Percentiles rank a stretch among this genome's conserved stretches.
These are phyloP conservation scores for Volvox africanus DNA, from an alignment of 139 green algal genomes.

Conservation along the genomic window DNA sequence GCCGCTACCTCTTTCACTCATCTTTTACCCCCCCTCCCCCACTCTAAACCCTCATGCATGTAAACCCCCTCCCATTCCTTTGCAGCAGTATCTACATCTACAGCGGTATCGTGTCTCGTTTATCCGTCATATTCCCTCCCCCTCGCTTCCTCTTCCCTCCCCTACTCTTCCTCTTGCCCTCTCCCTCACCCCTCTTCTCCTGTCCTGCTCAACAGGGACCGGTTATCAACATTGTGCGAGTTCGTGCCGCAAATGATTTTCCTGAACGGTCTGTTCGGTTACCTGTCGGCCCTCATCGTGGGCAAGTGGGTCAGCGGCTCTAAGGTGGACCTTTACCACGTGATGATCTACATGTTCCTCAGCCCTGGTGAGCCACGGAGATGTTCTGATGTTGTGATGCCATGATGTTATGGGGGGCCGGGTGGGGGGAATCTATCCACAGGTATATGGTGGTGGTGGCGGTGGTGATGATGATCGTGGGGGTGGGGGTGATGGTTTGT, in stretches of 20 bases:
- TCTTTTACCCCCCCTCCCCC: background rate
- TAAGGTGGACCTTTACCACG: constrained; percentile 95
- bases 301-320: constrained; percentile 89
- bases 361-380: constrained; percentile 70
- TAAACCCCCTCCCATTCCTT: no score
- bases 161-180: background rate
- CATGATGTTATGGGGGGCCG: no score
- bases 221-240: constrained; percentile 89
- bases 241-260: constrained; percentile 97
- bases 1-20: background rate
- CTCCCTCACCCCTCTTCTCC: background rate
- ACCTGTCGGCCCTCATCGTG: constrained; percentile 96
- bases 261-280: constrained; percentile 96
- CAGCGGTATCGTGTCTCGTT: no score
- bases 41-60: background rate
- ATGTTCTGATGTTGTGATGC: no score
- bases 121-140: background rate
- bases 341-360: constrained; percentile 99
- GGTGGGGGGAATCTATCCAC: no score
- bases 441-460: no score
- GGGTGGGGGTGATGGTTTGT: no score
- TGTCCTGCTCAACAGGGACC: constrained; percentile 66
- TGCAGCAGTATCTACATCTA: no score
- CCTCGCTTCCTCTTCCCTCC: background rate
- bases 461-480: no score